These are phyloP conservation scores for Paxillus rubicundulus DNA, from an alignment of 768 basidiomycete species.

Conservation along the genomic window DNA sequence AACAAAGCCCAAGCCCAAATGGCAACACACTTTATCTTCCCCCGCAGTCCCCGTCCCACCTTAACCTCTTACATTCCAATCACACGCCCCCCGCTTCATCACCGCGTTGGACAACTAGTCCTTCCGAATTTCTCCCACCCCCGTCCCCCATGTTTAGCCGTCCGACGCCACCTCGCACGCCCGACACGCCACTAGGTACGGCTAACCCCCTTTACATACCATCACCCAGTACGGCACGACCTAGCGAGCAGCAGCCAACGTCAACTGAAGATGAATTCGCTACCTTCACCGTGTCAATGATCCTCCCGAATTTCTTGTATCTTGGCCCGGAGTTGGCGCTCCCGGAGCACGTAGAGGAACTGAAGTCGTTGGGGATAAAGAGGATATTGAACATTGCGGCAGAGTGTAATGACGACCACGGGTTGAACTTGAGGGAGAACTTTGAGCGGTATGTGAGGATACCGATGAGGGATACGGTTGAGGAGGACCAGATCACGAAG, in stretches of 20 bases:
- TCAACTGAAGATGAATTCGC: slow-evolving; percentile 49
- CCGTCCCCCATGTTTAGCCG: slow-evolving; percentile 22
- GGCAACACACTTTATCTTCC: slow-evolving; percentile 19
- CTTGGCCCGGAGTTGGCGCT: slow-evolving; percentile 84
- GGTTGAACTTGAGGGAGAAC: slow-evolving; percentile 56
- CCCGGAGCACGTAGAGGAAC: slow-evolving; percentile 70
- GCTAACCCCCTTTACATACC: slow-evolving; percentile 34
- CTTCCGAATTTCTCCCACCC: slow-evolving; percentile 40
- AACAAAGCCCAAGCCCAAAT: slow-evolving; percentile 18
- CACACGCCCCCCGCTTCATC: slow-evolving; percentile 56
- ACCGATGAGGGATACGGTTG: slow-evolving; percentile 93
- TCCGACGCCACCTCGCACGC: slow-evolving; percentile 38
- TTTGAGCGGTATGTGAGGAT: slow-evolving; percentile 88
- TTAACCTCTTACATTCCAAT: slow-evolving; percentile 58
- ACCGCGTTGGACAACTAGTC: slow-evolving; percentile 35
- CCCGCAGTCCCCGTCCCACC: slow-evolving; percentile 55
- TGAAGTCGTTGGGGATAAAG: slow-evolving; percentile 74
- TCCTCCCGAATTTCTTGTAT: slow-evolving; percentile 87
- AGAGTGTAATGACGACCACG: slow-evolving; percentile 86
- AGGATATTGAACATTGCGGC: slow-evolving; percentile 88
- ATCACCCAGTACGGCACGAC: slow-evolving; percentile 64
- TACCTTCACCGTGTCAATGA: slow-evolving; percentile 81
- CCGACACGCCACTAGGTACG: slow-evolving; percentile 36
- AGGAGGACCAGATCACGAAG: slow-evolving; percentile 82
- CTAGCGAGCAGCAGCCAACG: slow-evolving; percentile 37